Base-by-base conservation (phyloP, 1,284 basidiomycete genomes). In the Ceratobasidium papillatum region DNA sequence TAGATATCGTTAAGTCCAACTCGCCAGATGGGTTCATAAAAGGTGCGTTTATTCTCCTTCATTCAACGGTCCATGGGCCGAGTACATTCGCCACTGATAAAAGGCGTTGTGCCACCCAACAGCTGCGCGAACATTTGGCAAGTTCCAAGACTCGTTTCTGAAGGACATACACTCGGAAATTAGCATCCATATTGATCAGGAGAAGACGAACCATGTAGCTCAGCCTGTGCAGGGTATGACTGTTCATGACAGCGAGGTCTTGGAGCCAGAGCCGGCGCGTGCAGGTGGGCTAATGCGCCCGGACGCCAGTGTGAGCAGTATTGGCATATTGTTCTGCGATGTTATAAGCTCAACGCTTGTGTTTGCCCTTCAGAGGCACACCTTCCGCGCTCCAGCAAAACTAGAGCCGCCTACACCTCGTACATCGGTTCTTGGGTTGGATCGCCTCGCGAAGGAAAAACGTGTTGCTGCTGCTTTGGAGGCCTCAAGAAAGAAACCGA, bases 391-490 rank as follows among this genome's bases (percentile, higher is more conserved):
- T 79, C 94, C 94, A 0, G 86, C 87, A 0, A 90, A 87, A 76
- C 83, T 93, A 19, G 90, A 91, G 79, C 91, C 92, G 8, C 88
- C 89, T 11, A 91, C 90, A 17, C 91, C 91, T 3, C 85, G 91
- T 45, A 82, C 88, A 0, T 97, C 95, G 1, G 79, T 94, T 0
- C 87, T 98, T 0, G 95, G 96, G 0, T 85, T 98, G 4, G 96
- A 99, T 81, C 87, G 87, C 41, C 86, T 98, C 1, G 96, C 96
- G 0, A 89, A 88, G 74, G 94, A 96, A 81, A 98, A 98, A 82
- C 86, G 93, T 59, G 89, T 90, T 1, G 86, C 84, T 1, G 85
- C 84, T 0, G 79, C 81, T 43, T 79, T 82, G 79, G 83, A 84
- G 77, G 82, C 84, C 7, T 85, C 85, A 76, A 85, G 88, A 78